phyloP scores from a whole-genome alignment of 768 basidiomycete genomes.

The Stropharia rugosoannulata region DNA sequence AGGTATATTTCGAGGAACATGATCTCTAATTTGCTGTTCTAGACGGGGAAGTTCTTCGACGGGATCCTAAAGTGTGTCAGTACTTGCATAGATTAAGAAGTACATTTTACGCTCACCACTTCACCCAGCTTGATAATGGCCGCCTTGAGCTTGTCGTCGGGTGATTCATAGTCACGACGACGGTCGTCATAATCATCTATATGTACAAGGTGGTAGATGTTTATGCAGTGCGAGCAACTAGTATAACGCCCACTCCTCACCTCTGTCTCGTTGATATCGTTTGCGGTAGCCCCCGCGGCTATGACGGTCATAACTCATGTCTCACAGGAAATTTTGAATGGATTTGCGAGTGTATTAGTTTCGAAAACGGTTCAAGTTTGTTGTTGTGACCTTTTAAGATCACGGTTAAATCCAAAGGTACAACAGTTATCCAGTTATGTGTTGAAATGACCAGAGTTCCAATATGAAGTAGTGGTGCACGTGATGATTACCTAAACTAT shows the following conservation, averaged over 20 bases:
- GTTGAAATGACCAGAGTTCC: too few relatives aligned
- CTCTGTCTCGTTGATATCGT: conserved; percentile 44
- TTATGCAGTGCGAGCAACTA: conserved; percentile 17
- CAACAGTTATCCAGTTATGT: too few relatives aligned
- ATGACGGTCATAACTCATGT: conserved; percentile 62
- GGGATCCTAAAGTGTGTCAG: conserved; percentile 49
- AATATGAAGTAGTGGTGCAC: too few relatives aligned
- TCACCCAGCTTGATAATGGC: conserved; percentile 76
- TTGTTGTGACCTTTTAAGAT: conserved; percentile 4
- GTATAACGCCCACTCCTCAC: conserved; percentile 37
- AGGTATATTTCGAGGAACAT: conserved; percentile 56
- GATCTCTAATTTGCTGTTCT: conserved; percentile 63
- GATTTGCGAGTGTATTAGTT: neutral
- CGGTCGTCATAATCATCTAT: conserved; percentile 72
- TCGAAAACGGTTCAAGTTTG: conserved; percentile 9
- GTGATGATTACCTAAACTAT: too few relatives aligned
- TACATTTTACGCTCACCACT: conserved; percentile 57
- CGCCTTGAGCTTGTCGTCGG: conserved; percentile 68
- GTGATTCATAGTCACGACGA: conserved; percentile 66
- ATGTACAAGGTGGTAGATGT: conserved; percentile 11
- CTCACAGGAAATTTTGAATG: conserved; percentile 12
- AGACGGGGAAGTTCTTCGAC: conserved; percentile 67
- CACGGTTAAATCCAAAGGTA: too few relatives aligned
- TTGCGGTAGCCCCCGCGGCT: conserved; percentile 45
- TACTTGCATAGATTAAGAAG: conserved; percentile 7